Base-by-base conservation (phyloP, 257 asterid species). In the Salvia rosmarinus region DNA sequence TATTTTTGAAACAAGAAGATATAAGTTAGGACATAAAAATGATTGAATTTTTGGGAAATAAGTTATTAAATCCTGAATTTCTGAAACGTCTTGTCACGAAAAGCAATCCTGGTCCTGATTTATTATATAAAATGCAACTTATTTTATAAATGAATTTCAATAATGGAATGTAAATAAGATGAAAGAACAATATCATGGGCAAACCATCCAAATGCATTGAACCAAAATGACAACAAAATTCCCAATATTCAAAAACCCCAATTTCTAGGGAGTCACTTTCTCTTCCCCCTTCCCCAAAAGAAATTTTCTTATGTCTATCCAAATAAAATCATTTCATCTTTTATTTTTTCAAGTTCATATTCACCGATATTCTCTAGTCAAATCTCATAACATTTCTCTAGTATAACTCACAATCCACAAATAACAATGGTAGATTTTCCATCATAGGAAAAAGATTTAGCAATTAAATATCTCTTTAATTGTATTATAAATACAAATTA, bases 171-270 rank as follows among this genome's bases (percentile, higher is more conserved):
- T 3, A 37, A 17, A 11, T n/a, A 20, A 55, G 13, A 32, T 19
- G 11, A n/a, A 42, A 40, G 51, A 13, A 23, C 7, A 6, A 17
- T 13, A 13, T 37, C 32, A 30, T 44, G 21, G 6, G 37, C 37
- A 47, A 50, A 63, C 43, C 16, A n/a, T 28, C 34, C 47, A 40
- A 20, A 25, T 70, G 19, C 67, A 70, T 9, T 21, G 49, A 68
- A 57, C 51, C 54, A 57, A 58, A 56, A 55, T 23, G 28, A 4
- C 40, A 21, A 69, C 47, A 23, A 69, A 57, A 25, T 40, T 14
- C 20, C 57, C 19, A 20, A 69, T 65, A 14, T 44, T 64, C 69
- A 42, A 35, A 67, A 67, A 16, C 13, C 30, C 20, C 30, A 50
- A 47, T 30, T 49, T 32, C 17, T 67, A 49, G 61, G 60, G 23